phyloP scores from a whole-genome alignment of 2,329 filamentous ascomycete genomes.

The Curvularia verruculosa region DNA sequence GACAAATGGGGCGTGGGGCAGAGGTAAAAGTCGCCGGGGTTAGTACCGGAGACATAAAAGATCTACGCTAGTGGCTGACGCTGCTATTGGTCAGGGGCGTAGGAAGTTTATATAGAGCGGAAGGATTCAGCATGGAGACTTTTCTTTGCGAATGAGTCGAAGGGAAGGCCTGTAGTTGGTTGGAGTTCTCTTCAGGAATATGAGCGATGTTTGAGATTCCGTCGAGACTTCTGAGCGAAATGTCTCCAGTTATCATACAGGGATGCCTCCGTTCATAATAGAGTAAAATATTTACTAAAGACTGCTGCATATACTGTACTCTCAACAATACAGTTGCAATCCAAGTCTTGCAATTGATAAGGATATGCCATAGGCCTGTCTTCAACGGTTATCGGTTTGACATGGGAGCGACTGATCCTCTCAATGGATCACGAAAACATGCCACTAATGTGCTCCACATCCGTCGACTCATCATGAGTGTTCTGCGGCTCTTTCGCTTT shows the following conservation, averaged over 20 bases:
- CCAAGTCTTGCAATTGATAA: too few relatives aligned
- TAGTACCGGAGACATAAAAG: conserved; percentile 23
- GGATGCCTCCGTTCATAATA: neutral
- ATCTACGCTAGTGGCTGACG: conserved; percentile 5
- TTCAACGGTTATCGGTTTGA: neutral
- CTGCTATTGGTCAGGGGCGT: conserved; percentile 19
- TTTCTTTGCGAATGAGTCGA: neutral
- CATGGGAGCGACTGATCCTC: neutral
- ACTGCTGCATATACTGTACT: neutral
- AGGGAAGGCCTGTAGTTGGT: neutral
- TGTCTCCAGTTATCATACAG: neutral
- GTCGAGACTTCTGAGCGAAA: too few relatives aligned
- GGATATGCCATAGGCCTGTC: neutral
- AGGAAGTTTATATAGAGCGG: neutral
- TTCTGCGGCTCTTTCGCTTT: conserved; percentile 11
- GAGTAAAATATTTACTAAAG: too few relatives aligned
- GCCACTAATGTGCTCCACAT: neutral
- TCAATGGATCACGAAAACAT: conserved; percentile 8
- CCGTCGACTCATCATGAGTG: neutral
- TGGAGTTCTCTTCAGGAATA: neutral
- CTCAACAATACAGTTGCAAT: too few relatives aligned
- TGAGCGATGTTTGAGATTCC: neutral
- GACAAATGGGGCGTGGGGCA: neutral
- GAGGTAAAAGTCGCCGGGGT: conserved; percentile 23
- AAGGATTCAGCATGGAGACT: neutral